phyloP scores from a whole-genome alignment of 2,329 filamentous ascomycete genomes.

The Coleophoma eucalyptorum region DNA sequence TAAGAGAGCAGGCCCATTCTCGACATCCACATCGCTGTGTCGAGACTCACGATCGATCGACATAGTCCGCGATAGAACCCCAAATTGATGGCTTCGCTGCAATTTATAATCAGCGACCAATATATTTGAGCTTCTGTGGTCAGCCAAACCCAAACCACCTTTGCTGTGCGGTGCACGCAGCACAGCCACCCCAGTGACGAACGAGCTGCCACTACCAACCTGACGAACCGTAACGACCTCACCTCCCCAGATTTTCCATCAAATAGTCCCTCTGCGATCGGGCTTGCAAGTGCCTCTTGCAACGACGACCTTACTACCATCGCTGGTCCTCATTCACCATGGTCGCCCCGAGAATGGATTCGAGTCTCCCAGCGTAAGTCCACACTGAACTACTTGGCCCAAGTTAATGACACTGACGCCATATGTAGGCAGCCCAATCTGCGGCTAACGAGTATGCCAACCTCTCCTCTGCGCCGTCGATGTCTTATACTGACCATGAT shows the following conservation, averaged over 20 bases:
- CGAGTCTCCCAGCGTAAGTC: constrained; percentile 62
- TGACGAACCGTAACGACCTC: not conserved
- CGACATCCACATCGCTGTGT: not conserved
- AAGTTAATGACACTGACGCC: constrained; percentile 16
- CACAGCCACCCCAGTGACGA: not conserved
- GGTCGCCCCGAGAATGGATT: constrained; percentile 46
- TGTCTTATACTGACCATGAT: constrained; percentile 32
- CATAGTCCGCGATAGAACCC: no score
- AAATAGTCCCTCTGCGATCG: not conserved
- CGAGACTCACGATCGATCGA: not conserved
- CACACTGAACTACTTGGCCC: constrained; percentile 8
- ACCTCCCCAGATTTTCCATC: not conserved
- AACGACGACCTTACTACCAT: constrained; percentile 25
- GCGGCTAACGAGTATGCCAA: constrained; percentile 78
- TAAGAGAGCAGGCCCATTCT: not conserved
- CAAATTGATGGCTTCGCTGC: not conserved
- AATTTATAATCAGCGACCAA: not conserved
- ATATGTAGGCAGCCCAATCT: constrained; percentile 72
- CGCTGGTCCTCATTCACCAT: constrained; percentile 33
- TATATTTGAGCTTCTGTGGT: not conserved
- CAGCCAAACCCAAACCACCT: not conserved
- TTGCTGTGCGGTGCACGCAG: not conserved
- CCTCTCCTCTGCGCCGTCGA: not conserved
- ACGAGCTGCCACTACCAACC: not conserved
- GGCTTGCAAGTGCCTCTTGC: constrained; percentile 24